These are phyloP conservation scores for Wickerhamiella azyma DNA, from an alignment of 805 yeast genomes.

Conservation along the genomic window DNA sequence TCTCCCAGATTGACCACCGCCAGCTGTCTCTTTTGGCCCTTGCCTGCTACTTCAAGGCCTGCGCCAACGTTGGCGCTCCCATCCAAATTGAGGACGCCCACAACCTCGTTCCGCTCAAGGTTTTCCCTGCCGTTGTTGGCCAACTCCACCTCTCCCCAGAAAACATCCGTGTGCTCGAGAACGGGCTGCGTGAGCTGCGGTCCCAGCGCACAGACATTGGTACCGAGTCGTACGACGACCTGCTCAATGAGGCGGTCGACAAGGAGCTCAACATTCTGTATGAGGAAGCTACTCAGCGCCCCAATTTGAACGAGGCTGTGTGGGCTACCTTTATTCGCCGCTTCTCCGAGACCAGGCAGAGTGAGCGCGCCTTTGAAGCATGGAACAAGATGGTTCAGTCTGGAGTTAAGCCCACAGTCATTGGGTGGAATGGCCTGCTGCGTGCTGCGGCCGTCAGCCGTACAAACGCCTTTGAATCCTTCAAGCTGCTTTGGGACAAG, in stretches of 20 bases:
- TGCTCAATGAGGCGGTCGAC: constrained; percentile 17
- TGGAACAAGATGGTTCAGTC: constrained; percentile 37
- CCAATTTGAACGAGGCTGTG: constrained; percentile 17
- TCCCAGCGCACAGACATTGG: constrained; percentile 15
- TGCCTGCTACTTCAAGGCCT: constrained; percentile 22
- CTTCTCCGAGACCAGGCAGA: constrained; percentile 21
- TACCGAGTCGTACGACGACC: constrained; percentile 14
- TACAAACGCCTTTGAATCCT: constrained; percentile 19
- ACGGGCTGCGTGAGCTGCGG: constrained; percentile 14
- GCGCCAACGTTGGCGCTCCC: constrained; percentile 10
- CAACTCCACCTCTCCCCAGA: not conserved
- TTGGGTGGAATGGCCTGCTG: constrained; percentile 48
- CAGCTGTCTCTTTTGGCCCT: constrained; percentile 25
- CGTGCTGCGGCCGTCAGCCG: constrained; percentile 30
- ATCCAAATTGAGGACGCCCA: constrained; percentile 15
- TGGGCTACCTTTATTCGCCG: constrained; percentile 23
- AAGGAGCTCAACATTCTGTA: constrained; percentile 19
- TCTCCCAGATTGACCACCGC: constrained; percentile 16
- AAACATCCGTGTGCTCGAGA: constrained; percentile 7
- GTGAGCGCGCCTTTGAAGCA: constrained; percentile 24
- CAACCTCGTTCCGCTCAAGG: constrained; percentile 20
- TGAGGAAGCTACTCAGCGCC: constrained; percentile 16
- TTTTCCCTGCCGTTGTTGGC: constrained; percentile 17
- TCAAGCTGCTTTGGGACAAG: constrained; percentile 25
- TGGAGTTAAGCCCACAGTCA: constrained; percentile 31